Percentiles rank a stretch among this genome's conserved stretches.
These are phyloP conservation scores for Xylaria flabelliformis DNA, from an alignment of 495 filamentous ascomycete species.

Conservation along the genomic window DNA sequence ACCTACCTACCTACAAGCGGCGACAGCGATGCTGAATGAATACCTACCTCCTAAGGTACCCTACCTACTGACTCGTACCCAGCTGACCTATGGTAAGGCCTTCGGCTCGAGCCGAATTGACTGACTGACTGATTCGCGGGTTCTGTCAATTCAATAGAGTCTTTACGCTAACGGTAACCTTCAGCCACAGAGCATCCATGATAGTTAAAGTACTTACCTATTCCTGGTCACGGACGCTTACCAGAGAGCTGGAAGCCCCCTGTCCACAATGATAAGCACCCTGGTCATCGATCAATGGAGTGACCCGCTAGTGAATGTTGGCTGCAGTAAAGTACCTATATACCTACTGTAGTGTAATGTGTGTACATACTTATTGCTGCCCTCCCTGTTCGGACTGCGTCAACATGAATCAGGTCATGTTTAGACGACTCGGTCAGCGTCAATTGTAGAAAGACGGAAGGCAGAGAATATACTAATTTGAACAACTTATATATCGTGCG, in stretches of 20 bases:
- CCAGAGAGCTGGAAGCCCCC: conserved; percentile 10
- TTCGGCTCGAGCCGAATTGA: conserved; percentile 7
- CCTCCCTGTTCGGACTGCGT: conserved; percentile 15
- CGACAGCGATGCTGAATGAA: conserved; percentile 2
- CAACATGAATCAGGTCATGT: background rate
- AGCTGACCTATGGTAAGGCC: background rate
- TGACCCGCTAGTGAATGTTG: background rate
- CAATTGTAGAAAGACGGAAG: background rate
- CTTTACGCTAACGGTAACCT: background rate
- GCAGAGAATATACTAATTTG: background rate
- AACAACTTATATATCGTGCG: background rate
- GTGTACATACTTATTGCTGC: background rate
- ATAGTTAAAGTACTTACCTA: no score
- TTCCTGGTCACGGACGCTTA: background rate
- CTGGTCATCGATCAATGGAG: background rate
- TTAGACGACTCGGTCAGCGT: conserved; percentile 14
- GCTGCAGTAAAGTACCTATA: background rate
- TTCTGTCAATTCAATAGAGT: background rate
- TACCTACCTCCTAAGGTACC: background rate
- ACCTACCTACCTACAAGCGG: no score
- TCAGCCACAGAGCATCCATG: background rate
- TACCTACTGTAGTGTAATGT: background rate
- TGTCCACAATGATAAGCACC: background rate
- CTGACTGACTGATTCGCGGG: background rate
- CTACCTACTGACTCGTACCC: background rate